Evolutionary conservation across 1,284 basidiomycete species (phyloP), one percentile per base, ranked within the genome.

Genomic region (Ustilago trichophora): DNA sequence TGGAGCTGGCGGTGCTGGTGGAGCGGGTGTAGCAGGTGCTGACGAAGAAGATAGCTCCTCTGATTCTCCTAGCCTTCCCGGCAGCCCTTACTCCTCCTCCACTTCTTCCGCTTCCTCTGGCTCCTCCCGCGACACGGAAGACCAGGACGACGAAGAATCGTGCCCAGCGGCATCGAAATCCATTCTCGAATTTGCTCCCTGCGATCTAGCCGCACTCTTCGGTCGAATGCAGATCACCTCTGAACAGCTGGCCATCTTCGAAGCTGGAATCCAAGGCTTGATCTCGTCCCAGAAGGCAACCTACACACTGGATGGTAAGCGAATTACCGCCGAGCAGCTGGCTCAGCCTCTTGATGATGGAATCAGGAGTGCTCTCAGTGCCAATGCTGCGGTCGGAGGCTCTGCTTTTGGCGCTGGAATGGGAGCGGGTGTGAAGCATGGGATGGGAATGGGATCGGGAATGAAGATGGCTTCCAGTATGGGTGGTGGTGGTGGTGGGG

Each of bases 141-240:
- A n/a, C n/a, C n/a, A n/a, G n/a, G n/a, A n/a, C n/a, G n/a, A n/a
- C n/a, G n/a, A n/a, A n/a, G n/a, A n/a, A n/a, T n/a, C n/a, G 26
- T 65, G 62, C 32, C 41, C 62, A 2, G 37, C 54, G 3, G 13
- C 34, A 10, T 31, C 34, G 6, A 46, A 47, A n/a, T 37, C 64
- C 0, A 44, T 38, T 2, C 26, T 68, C 19, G 31, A 38, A 16
- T 47, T 68, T 42, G 16, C 55, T 0, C 50, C 56, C 6, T 63
- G 54, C 47, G 65, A 68, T 24, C 12, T 68, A 3, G 43, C 52
- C 3, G 32, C 46, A 3, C 34, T 68, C 6, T 32, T 68, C 18
- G 36, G 19, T 1, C 25, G 38, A 2, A 68, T 68, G 65, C 12
- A 52, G 19, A 26, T 63, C 4, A 32, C 36, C 15, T 33, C 37